Evolutionary conservation across 2,329 filamentous ascomycete genomes (phyloP).

Genomic region (Monosporascus sp.): DNA sequence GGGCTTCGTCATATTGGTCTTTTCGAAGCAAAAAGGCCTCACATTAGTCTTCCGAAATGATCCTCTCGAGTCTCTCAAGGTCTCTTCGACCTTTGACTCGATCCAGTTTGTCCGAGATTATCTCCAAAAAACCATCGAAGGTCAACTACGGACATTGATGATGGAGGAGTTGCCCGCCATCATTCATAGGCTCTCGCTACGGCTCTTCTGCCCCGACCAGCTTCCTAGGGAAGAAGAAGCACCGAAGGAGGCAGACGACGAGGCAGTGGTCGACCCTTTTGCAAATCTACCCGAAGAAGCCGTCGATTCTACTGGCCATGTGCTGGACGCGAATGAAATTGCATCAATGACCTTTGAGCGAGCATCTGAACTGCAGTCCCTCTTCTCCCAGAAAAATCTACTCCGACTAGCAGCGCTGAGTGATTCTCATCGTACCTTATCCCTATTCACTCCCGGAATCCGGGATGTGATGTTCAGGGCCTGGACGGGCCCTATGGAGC

Average conservation of each 20-base stretch:
- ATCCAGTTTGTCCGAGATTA: slow-evolving; percentile 98
- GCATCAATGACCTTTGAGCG: slow-evolving; percentile 75
- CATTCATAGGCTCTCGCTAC: slow-evolving; percentile 85
- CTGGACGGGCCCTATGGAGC: slow-evolving; percentile 77
- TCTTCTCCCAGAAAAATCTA: slow-evolving; percentile 95
- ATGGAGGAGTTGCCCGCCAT: slow-evolving; percentile 98
- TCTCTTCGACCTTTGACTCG: slow-evolving; percentile 97
- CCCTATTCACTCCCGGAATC: slow-evolving; percentile 87
- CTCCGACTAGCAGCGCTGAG: slow-evolving; percentile 76
- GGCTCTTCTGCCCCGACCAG: slow-evolving; percentile 87
- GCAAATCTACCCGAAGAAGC: slow-evolving; percentile 76
- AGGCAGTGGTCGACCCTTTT: slow-evolving; percentile 71
- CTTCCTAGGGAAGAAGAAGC: slow-evolving; percentile 59
- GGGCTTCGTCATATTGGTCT: slow-evolving; percentile 95
- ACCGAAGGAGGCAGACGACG: slow-evolving; percentile 44
- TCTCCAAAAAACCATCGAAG: slow-evolving; percentile 91
- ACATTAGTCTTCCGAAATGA: slow-evolving; percentile 98
- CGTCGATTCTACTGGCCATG: slow-evolving; percentile 74
- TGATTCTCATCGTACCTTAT: slow-evolving; percentile 85
- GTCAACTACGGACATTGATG: slow-evolving; percentile 84
- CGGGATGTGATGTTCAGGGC: slow-evolving; percentile 86
- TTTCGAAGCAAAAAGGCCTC: slow-evolving; percentile 94
- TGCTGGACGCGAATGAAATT: slow-evolving; percentile 69
- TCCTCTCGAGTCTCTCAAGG: slow-evolving; percentile 93
- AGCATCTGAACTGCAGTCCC: slow-evolving; percentile 74